Percentiles rank a stretch among this genome's conserved stretches.
Evolutionary conservation across 768 basidiomycete genomes (phyloP).

Genomic region (Lepiota venenata): DNA sequence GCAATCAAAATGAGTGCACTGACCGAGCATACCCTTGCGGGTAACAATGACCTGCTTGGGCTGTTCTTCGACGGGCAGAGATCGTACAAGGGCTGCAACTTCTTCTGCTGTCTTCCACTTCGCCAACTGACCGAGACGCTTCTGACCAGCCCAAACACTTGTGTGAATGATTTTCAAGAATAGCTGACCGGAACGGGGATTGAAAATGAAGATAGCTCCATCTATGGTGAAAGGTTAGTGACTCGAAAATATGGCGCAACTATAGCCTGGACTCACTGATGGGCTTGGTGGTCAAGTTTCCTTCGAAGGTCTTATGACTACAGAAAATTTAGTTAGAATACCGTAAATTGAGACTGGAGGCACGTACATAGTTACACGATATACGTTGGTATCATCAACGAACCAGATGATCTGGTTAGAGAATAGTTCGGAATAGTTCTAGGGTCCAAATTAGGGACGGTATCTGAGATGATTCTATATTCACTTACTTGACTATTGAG

Average conservation of each 20-base stretch:
- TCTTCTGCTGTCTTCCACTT: slow-evolving; percentile 99
- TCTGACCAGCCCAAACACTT: slow-evolving; percentile 99
- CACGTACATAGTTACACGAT: slow-evolving; percentile 87
- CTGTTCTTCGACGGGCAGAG: slow-evolving; percentile 99
- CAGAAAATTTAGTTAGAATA: slow-evolving; percentile 12
- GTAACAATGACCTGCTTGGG: slow-evolving; percentile 99
- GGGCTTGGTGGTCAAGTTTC: slow-evolving; percentile 98
- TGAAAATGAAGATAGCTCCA: slow-evolving; percentile 98
- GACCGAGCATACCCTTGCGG: slow-evolving; percentile 98
- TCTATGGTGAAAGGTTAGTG: slow-evolving; percentile 37
- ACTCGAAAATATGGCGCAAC: slow-evolving; percentile 5
- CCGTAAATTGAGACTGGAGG: background rate
- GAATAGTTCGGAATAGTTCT: slow-evolving; percentile 94
- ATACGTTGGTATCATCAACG: slow-evolving; percentile 99
- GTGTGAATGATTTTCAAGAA: slow-evolving; percentile 99
- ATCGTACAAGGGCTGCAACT: slow-evolving; percentile 96
- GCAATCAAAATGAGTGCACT: slow-evolving; percentile 18
- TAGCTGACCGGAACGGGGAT: slow-evolving; percentile 95
- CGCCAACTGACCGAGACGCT: slow-evolving; percentile 97
- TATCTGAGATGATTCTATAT: background rate
- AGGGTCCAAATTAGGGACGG: background rate
- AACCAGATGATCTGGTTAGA: slow-evolving; percentile 99
- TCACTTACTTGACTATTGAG: slow-evolving; percentile 81
- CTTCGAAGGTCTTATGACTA: slow-evolving; percentile 98
- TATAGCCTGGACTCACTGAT: slow-evolving; percentile 61